phyloP scores from a whole-genome alignment of 2,329 filamentous ascomycete species.

The Trichoderma hamatum region DNA sequence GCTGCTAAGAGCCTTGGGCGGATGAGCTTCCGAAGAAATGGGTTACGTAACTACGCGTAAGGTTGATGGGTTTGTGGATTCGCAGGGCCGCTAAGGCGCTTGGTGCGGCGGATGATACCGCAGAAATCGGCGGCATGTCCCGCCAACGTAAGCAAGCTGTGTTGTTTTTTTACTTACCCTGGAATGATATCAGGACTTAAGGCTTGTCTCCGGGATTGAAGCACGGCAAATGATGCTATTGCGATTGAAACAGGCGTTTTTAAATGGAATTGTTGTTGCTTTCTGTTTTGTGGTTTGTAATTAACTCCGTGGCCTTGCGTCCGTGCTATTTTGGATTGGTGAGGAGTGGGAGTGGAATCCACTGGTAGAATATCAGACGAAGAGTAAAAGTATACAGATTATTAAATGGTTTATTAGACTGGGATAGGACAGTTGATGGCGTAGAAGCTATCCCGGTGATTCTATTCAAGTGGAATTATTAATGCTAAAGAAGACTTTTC shows the following conservation, averaged over 20 bases:
- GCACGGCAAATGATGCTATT: background rate
- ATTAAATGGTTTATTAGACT: background rate
- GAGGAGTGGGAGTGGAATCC: background rate
- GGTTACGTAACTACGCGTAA: background rate
- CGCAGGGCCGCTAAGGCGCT: background rate
- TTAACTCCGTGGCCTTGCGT: background rate
- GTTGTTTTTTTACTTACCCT: slow-evolving; percentile 2
- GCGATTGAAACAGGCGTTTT: background rate
- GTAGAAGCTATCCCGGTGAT: background rate
- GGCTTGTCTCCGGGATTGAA: slow-evolving; percentile 1
- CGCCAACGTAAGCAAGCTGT: background rate
- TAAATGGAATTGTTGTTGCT: no score
- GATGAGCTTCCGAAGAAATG: background rate
- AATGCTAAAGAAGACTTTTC: background rate
- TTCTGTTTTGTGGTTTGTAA: slow-evolving; percentile 1
- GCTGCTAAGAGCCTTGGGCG: background rate
- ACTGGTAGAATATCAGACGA: background rate
- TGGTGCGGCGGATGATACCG: slow-evolving; percentile 9
- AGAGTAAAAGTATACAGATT: background rate
- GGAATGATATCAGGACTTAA: background rate
- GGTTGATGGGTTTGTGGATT: background rate
- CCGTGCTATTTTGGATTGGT: background rate
- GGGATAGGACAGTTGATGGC: background rate
- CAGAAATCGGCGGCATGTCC: background rate
- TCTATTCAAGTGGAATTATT: background rate